phyloP scores from a whole-genome alignment of 1,284 basidiomycete genomes.

The Meira nashicola region DNA sequence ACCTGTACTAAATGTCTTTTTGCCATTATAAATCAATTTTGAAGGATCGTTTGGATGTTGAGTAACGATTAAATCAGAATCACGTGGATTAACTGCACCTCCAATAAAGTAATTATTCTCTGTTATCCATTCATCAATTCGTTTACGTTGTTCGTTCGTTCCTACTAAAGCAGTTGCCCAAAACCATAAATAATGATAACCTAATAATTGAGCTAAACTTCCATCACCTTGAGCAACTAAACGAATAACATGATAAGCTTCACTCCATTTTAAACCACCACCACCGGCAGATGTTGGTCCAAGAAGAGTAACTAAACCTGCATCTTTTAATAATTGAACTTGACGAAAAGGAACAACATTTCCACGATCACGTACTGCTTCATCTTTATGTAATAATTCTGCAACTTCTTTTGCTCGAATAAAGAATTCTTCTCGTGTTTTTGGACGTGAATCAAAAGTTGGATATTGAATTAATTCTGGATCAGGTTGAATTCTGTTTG shows the following conservation, averaged over 20 bases:
- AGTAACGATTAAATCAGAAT: constrained; percentile 44
- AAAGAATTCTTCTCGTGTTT: constrained; percentile 35
- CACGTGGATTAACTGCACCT: constrained; percentile 52
- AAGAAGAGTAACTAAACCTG: constrained; percentile 46
- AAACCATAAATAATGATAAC: constrained; percentile 40
- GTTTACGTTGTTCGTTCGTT: constrained; percentile 37
- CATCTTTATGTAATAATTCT: constrained; percentile 41
- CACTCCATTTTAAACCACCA: constrained; percentile 39
- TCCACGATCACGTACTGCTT: constrained; percentile 44
- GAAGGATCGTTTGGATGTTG: constrained; percentile 31
- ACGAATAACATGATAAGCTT: constrained; percentile 42
- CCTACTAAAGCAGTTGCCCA: constrained; percentile 44
- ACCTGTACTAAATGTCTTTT: constrained; percentile 52
- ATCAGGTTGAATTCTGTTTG: constrained; percentile 40
- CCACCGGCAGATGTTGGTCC: constrained; percentile 42
- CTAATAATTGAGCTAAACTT: constrained; percentile 36
- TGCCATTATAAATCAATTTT: constrained; percentile 46
- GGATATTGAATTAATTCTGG: constrained; percentile 43
- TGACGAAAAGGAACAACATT: constrained; percentile 50
- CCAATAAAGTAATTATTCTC: constrained; percentile 47
- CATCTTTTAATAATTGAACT: constrained; percentile 50
- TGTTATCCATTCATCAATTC: constrained; percentile 31
- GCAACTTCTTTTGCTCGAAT: constrained; percentile 45
- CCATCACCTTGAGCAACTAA: constrained; percentile 48
- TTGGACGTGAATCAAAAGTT: constrained; percentile 29